These are phyloP conservation scores for Rostrohypoxylon terebratum DNA, from an alignment of 495 filamentous ascomycete species.

Conservation along the genomic window DNA sequence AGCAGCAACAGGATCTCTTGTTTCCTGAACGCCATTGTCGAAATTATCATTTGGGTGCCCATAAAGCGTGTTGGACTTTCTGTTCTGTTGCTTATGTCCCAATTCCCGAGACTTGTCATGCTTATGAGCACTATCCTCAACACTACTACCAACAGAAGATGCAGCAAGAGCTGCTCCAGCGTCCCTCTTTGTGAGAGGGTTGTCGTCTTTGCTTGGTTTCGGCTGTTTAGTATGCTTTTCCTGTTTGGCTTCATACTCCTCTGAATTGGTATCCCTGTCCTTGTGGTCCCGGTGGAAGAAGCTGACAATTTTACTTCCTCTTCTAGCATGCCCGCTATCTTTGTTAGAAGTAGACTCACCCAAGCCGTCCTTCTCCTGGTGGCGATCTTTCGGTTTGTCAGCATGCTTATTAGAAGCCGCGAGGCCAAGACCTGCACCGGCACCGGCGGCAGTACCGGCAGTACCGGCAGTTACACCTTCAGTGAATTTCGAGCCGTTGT, in stretches of 20 bases:
- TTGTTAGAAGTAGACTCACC: conserved; percentile 21
- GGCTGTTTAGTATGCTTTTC: conserved; percentile 12
- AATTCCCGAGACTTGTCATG: conserved; percentile 30
- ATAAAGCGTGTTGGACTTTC: conserved; percentile 6
- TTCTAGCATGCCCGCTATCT: conserved; percentile 29
- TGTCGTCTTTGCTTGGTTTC: conserved; percentile 32
- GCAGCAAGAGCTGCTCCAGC: conserved; percentile 47
- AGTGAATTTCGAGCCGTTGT: conserved; percentile 17
- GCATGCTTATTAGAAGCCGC: conserved; percentile 28
- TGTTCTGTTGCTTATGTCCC: not conserved
- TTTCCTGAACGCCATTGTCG: not conserved
- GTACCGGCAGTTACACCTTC: conserved; percentile 26
- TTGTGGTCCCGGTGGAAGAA: conserved; percentile 52
- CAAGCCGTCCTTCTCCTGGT: conserved; percentile 20
- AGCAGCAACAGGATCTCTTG: conserved; percentile 9
- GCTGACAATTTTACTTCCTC: conserved; percentile 43
- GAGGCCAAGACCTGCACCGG: conserved; percentile 23
- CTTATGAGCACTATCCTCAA: conserved; percentile 33
- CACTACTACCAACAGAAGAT: conserved; percentile 36
- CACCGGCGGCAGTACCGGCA: conserved; percentile 15
- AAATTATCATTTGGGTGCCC: conserved; percentile 24
- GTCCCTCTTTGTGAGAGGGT: conserved; percentile 32
- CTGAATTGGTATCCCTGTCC: conserved; percentile 38
- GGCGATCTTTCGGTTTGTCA: conserved; percentile 32
- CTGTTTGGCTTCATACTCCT: conserved; percentile 12